Conservation (phyloP, 805 yeast species). For the Aciculoconidium aculeatum region DNA sequence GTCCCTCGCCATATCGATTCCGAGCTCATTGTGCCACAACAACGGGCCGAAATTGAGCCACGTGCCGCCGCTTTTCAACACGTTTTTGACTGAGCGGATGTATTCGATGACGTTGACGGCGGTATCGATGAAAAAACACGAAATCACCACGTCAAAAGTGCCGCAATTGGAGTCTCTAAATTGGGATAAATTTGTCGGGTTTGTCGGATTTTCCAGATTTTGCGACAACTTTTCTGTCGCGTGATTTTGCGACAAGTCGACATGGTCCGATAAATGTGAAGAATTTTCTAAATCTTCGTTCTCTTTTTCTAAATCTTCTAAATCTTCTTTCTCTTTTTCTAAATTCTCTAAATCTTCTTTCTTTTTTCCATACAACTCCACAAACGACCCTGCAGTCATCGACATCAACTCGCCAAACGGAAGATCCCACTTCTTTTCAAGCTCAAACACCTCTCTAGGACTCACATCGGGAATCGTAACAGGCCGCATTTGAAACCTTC, state of each 20-base stretch:
- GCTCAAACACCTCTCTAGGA: slow-evolving; percentile 30
- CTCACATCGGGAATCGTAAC: slow-evolving; percentile 49
- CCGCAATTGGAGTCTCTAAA: slow-evolving; percentile 37
- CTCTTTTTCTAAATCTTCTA: too few relatives aligned
- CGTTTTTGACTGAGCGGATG: slow-evolving; percentile 41
- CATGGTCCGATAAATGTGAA: slow-evolving; percentile 31
- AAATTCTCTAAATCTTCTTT: too few relatives aligned
- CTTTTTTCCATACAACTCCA: slow-evolving; percentile 63
- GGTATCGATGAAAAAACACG: slow-evolving; percentile 62
- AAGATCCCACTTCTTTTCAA: slow-evolving; percentile 32
- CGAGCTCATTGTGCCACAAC: slow-evolving; percentile 47
- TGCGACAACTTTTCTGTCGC: too few relatives aligned
- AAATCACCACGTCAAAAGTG: slow-evolving; percentile 42
- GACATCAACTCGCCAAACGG: slow-evolving; percentile 53
- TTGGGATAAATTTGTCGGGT: too few relatives aligned
- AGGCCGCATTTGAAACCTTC: slow-evolving; percentile 46
- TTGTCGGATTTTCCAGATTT: too few relatives aligned
- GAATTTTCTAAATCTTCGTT: slow-evolving; percentile 33
- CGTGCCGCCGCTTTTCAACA: slow-evolving; percentile 39
- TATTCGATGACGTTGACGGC: slow-evolving; percentile 56
- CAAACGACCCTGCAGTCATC: slow-evolving; percentile 69
- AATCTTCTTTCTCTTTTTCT: too few relatives aligned
- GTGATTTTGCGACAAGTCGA: slow-evolving; percentile 26
- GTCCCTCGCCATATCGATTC: slow-evolving; percentile 52
- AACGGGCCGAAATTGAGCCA: slow-evolving; percentile 70